Conservation (phyloP, 169 alveolate species). For the Miamiensis avidus region DNA sequence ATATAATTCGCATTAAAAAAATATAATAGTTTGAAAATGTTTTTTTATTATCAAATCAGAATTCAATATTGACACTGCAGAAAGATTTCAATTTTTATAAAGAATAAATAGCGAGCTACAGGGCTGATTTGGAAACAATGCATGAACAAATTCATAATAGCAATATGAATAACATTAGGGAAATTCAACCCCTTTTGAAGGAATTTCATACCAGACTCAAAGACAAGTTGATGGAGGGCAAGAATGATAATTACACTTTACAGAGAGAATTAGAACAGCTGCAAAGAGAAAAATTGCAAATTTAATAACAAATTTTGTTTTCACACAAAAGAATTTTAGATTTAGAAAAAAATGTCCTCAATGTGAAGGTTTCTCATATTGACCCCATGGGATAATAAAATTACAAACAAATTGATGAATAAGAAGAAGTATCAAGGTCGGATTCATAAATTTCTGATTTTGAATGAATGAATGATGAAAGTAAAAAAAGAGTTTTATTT, state of each 20-base stretch:
- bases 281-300: constrained; percentile 18
- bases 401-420: background rate
- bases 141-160: constrained; percentile 13
- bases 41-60: background rate
- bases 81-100: constrained; percentile 7
- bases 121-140: constrained; percentile 15
- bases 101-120: constrained; percentile 5
- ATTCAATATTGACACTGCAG: background rate
- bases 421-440: background rate
- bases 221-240: constrained; percentile 5
- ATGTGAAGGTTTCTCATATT: background rate
- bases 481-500: too few species aligned
- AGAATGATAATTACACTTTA: constrained; percentile 18
- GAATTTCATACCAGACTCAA: constrained; percentile 15
- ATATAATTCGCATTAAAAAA: background rate
- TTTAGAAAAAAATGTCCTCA: constrained; percentile 1
- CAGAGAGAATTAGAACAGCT: constrained; percentile 21
- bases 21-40: too few species aligned
- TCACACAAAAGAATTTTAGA: constrained; percentile 20
- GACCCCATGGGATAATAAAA: background rate
- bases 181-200: constrained; percentile 21
- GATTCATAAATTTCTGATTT: too few species aligned
- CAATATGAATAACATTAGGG: constrained; percentile 25
- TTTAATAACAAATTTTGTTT: constrained; percentile 10
- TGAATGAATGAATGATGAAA: too few species aligned